These are phyloP conservation scores for Nemania serpens DNA, from an alignment of 2,329 filamentous ascomycete species.

Conservation along the genomic window DNA sequence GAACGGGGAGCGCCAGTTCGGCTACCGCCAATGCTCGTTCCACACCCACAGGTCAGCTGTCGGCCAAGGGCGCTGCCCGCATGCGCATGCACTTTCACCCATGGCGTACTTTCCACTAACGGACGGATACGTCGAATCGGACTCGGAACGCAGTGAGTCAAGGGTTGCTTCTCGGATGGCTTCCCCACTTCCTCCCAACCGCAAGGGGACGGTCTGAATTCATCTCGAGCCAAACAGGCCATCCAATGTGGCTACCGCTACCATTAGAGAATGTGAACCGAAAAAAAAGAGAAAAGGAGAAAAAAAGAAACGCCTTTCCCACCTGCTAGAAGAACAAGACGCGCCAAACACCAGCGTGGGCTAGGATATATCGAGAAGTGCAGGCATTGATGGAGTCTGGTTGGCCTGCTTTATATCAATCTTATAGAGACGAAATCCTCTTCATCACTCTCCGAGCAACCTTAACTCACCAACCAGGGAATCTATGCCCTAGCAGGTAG, in stretches of 20 bases:
- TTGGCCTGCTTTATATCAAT: not conserved
- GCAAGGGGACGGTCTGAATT: not conserved
- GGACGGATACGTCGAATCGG: conserved; percentile 37
- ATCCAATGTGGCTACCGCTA: not conserved
- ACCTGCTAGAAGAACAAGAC: not conserved
- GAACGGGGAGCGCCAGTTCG: conserved; percentile 62
- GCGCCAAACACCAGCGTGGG: not conserved
- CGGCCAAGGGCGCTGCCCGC: conserved; percentile 59
- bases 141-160: conserved; percentile 35
- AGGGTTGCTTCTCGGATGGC: conserved; percentile 27
- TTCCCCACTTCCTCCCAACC: conserved; percentile 9
- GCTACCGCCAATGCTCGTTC: conserved; percentile 65
- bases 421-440: not conserved
- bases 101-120: conserved; percentile 33
- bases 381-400: not conserved
- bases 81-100: conserved; percentile 36
- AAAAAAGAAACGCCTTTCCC: too few species aligned
- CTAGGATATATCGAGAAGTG: not conserved
- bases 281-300: not conserved
- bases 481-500: not conserved
- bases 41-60: conserved; percentile 61
- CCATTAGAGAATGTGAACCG: not conserved
- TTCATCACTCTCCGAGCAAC: too few species aligned
- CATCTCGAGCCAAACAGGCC: not conserved
- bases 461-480: not conserved